A percentile compares a stretch with the other conserved stretches of the same genome.
These are phyloP conservation scores for Cydonia oblonga DNA, from an alignment of 331 rosid genomes.

Conservation along the genomic window DNA sequence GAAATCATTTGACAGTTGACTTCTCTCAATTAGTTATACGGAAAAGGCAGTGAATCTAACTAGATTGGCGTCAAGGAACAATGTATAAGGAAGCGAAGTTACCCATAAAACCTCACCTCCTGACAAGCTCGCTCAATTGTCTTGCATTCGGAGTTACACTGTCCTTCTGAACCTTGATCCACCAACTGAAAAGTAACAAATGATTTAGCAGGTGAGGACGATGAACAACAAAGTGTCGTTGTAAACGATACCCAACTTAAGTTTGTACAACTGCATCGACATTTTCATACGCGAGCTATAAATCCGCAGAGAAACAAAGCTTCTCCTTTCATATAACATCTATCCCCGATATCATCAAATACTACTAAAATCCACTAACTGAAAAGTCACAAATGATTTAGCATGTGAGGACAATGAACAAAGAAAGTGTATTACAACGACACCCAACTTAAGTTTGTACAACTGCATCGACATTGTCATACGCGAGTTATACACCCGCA, in stretches of 20 bases:
- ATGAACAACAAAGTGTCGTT: background rate
- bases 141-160: slow-evolving; percentile 96
- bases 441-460: background rate
- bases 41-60: background rate
- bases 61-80: background rate
- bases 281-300: background rate
- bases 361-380: slow-evolving; percentile 48
- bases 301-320: background rate
- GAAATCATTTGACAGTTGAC: background rate
- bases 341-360: too few relatives aligned
- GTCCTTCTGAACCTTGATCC: slow-evolving; percentile 93
- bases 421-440: background rate
- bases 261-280: background rate
- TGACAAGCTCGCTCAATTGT: slow-evolving; percentile 89
- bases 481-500: background rate
- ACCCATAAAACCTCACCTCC: slow-evolving; percentile 36
- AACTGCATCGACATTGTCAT: background rate
- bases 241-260: background rate
- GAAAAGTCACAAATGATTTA: slow-evolving; percentile 12
- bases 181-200: slow-evolving; percentile 45
- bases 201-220: background rate
- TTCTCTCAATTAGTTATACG: background rate
- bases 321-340: too few relatives aligned
- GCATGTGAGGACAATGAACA: background rate
- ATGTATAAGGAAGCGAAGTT: background rate